Conservation (phyloP, 2,329 filamentous ascomycete species). For the Cyphellophora attinorum region DNA sequence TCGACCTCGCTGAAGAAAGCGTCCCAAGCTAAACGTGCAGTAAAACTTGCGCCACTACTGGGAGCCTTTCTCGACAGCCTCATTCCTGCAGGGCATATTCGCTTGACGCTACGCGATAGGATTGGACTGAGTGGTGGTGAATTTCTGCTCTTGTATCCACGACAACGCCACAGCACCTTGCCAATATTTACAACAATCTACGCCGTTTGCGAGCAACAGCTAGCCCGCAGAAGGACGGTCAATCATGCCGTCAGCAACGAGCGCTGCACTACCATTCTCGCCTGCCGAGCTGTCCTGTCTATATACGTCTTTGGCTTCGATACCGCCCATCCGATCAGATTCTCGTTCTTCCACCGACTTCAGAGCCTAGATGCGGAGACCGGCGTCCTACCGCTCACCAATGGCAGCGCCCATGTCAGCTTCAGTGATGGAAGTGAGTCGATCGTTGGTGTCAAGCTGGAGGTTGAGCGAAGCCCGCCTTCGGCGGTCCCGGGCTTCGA, state of each 20-base stretch:
- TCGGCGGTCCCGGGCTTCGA: slow-evolving; percentile 21
- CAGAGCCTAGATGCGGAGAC: slow-evolving; percentile 84
- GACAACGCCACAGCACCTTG: too few species aligned
- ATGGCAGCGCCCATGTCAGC: slow-evolving; percentile 86
- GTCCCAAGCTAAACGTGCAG: too few species aligned
- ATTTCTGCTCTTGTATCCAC: too few species aligned
- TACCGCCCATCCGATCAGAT: slow-evolving; percentile 81
- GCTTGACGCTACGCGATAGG: too few species aligned
- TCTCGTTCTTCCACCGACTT: slow-evolving; percentile 76
- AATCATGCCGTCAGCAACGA: slow-evolving; percentile 10
- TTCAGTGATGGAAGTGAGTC: slow-evolving; percentile 94
- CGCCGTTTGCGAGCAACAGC: too few species aligned
- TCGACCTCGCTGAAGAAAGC: too few species aligned
- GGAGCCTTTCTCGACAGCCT: too few species aligned
- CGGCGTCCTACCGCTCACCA: slow-evolving; percentile 76
- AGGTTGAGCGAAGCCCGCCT: slow-evolving; percentile 65
- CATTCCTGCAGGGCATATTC: too few species aligned
- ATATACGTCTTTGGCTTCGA: slow-evolving; percentile 71
- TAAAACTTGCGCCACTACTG: too few species aligned
- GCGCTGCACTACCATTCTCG: slow-evolving; percentile 60
- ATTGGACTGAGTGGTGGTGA: too few species aligned
- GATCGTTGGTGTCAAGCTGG: slow-evolving; percentile 89
- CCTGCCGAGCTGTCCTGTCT: slow-evolving; percentile 95
- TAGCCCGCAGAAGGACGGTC: too few species aligned
- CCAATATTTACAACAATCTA: too few species aligned